Percentiles rank a stretch among this genome's conserved stretches.
These are phyloP conservation scores for Kwoniella europaea DNA, from an alignment of 768 basidiomycete species.

Conservation along the genomic window DNA sequence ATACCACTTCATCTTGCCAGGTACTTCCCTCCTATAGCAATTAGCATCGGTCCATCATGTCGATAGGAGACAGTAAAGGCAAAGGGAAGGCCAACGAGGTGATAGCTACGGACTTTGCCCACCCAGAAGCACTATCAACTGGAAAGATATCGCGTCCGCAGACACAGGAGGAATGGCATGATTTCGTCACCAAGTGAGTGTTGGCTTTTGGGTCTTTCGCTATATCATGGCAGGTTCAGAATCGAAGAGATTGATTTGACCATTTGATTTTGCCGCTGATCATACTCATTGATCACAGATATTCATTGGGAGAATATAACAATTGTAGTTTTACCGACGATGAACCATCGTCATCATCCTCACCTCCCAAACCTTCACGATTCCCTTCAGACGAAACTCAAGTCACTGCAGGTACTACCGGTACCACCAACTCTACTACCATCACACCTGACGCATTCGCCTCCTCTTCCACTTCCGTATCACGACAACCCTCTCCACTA, in stretches of 20 bases:
- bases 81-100: constrained; percentile 2
- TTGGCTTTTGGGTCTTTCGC: background rate
- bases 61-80: background rate
- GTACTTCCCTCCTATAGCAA: background rate
- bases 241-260: background rate
- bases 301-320: constrained; percentile 20
- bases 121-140: constrained; percentile 2
- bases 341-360: background rate
- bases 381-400: background rate
- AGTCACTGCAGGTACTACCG: background rate
- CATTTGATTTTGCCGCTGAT: background rate
- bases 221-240: too few species aligned
- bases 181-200: constrained; percentile 30
- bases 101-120: background rate
- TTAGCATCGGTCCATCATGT: background rate
- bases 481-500: background rate
- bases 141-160: constrained; percentile 14
- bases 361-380: background rate
- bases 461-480: background rate
- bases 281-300: constrained; percentile 1
- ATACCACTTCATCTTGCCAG: background rate
- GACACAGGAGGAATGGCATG: constrained; percentile 32
- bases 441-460: background rate
- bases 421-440: background rate
- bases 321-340: constrained; percentile 18